phyloP scores from a whole-genome alignment of 1,284 basidiomycete genomes.

The Rhizoctonia solani region DNA sequence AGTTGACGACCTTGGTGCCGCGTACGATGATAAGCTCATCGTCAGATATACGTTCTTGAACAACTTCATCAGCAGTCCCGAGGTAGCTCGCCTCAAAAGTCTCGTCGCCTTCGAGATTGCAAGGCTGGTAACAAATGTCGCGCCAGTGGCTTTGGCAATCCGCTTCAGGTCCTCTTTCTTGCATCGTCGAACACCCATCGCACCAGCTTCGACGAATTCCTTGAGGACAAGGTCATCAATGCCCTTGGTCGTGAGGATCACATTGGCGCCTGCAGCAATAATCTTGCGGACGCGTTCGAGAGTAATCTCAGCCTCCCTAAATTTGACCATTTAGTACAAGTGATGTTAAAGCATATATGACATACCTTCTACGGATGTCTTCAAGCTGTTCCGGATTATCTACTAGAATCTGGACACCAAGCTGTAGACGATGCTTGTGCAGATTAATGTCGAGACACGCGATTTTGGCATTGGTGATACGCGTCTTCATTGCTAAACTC shows the following conservation, averaged over 20 bases:
- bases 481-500: conserved; percentile 91
- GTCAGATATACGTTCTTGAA: conserved; percentile 97
- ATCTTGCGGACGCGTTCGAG: conserved; percentile 97
- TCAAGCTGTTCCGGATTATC: conserved; percentile 97
- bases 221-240: conserved; percentile 99
- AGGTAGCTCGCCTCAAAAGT: conserved; percentile 92
- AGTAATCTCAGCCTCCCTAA: conserved; percentile 93
- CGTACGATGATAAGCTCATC: conserved; percentile 98
- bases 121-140: conserved; percentile 91
- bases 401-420: conserved; percentile 97
- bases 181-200: conserved; percentile 97
- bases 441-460: conserved; percentile 99
- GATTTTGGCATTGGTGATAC: conserved; percentile 92
- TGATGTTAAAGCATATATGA: conserved; percentile 25
- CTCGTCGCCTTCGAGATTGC: conserved; percentile 98
- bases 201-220: conserved; percentile 98
- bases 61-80: conserved; percentile 92
- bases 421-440: conserved; percentile 95
- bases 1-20: conserved; percentile 96
- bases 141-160: conserved; percentile 97
- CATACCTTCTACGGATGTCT: conserved; percentile 88
- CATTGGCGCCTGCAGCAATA: conserved; percentile 93
- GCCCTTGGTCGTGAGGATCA: conserved; percentile 96
- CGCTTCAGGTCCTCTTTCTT: conserved; percentile 96
- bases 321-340: conserved; percentile 22